phyloP scores from a whole-genome alignment of 495 filamentous ascomycete species.

The Aspergillus homomorphus region DNA sequence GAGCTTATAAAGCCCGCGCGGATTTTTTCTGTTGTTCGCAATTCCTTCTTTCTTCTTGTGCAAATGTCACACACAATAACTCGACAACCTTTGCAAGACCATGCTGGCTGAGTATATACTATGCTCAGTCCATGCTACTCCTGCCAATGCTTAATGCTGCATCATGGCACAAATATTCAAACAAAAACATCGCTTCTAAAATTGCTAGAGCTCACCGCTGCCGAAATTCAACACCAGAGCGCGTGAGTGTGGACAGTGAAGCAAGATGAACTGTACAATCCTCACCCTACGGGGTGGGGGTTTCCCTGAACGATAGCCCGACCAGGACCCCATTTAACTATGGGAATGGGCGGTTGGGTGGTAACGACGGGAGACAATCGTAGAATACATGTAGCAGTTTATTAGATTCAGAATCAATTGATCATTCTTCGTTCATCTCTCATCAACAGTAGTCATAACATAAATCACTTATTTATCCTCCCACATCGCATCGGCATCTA shows the following conservation, averaged over 20 bases:
- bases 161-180: background rate
- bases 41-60: too few relatives aligned
- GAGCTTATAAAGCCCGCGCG: constrained; percentile 1
- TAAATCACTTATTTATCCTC: constrained; percentile 15
- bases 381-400: constrained; percentile 9
- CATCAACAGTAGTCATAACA: background rate
- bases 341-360: constrained; percentile 49
- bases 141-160: background rate
- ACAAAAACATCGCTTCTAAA: constrained; percentile 47
- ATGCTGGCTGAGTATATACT: too few relatives aligned
- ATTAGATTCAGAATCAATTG: background rate
- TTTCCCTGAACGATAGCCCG: constrained; percentile 42
- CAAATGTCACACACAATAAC: too few relatives aligned
- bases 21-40: constrained; percentile 3
- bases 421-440: too few relatives aligned
- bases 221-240: constrained; percentile 52
- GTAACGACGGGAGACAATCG: constrained; percentile 41
- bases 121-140: background rate
- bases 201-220: constrained; percentile 66
- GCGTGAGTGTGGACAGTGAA: constrained; percentile 65
- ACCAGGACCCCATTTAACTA: constrained; percentile 51
- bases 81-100: too few relatives aligned
- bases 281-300: constrained; percentile 21
- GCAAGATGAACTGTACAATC: constrained; percentile 51
- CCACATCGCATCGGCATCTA: constrained; percentile 52